A percentile compares a stretch with the other conserved stretches of the same genome.
These are phyloP conservation scores for Backusella luteola DNA, from an alignment of 192 early-diverging fungal genomes.

Conservation along the genomic window DNA sequence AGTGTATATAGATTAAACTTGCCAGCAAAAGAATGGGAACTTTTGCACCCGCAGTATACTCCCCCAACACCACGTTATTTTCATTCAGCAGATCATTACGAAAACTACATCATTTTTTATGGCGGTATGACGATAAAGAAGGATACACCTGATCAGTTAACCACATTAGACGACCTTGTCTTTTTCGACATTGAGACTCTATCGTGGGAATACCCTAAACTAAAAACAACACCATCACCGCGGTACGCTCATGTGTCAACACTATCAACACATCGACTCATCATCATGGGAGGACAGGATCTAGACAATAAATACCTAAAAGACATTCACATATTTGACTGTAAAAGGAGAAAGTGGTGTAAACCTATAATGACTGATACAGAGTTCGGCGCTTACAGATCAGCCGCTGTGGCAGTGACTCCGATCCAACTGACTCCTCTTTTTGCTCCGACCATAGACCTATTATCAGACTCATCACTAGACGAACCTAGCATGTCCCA, in stretches of 20 bases:
- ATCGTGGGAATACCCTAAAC: constrained; percentile 57
- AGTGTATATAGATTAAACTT: constrained; percentile 65
- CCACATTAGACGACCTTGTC: constrained; percentile 64
- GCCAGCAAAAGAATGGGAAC: constrained; percentile 57
- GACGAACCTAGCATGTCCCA: constrained; percentile 24
- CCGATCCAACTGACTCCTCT: constrained; percentile 6
- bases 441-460: background rate
- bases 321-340: constrained; percentile 73
- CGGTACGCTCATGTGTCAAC: constrained; percentile 75
- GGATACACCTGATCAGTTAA: constrained; percentile 54
- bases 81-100: constrained; percentile 64
- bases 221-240: constrained; percentile 52
- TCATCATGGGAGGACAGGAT: constrained; percentile 75
- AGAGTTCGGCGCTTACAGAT: constrained; percentile 76
- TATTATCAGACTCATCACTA: background rate
- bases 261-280: constrained; percentile 57
- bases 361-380: constrained; percentile 60
- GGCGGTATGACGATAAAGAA: constrained; percentile 74
- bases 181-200: constrained; percentile 61
- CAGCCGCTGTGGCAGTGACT: constrained; percentile 61
- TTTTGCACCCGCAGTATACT: constrained; percentile 17
- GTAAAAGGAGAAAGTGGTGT: constrained; percentile 62
- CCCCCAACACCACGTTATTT: constrained; percentile 64
- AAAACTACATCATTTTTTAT: constrained; percentile 66
- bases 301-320: constrained; percentile 71